phyloP scores from a whole-genome alignment of 2,329 filamentous ascomycete genomes.

The Colletotrichum tropicicola region DNA sequence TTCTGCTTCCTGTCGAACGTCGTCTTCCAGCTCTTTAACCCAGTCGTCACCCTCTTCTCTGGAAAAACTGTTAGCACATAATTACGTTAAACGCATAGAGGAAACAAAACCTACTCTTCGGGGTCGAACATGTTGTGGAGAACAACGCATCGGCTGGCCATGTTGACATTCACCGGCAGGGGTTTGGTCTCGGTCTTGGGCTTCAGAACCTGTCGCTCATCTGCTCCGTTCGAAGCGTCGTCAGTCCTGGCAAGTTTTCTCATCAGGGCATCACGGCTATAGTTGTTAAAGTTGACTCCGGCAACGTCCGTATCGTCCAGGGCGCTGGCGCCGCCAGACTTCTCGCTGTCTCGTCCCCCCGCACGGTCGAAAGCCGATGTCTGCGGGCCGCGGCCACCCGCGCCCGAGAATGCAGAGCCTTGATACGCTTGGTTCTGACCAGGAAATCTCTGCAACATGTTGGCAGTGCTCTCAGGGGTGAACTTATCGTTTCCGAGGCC shows the following conservation, averaged over 20 bases:
- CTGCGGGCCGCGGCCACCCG: conserved; percentile 86
- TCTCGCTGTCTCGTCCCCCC: conserved; percentile 87
- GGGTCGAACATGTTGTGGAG: conserved; percentile 97
- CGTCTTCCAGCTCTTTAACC: conserved; percentile 93
- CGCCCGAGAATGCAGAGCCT: conserved; percentile 90
- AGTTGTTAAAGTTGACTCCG: conserved; percentile 99
- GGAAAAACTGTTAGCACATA: conserved; percentile 42
- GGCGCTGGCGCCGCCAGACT: conserved; percentile 90
- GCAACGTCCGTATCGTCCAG: conserved; percentile 97
- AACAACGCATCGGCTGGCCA: conserved; percentile 92
- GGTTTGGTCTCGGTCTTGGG: conserved; percentile 83
- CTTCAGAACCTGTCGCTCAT: conserved; percentile 77
- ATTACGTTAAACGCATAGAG: neutral
- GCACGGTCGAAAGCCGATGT: conserved; percentile 91
- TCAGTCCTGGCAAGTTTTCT: conserved; percentile 96
- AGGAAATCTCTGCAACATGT: conserved; percentile 90
- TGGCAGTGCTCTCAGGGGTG: conserved; percentile 94
- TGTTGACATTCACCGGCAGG: conserved; percentile 85
- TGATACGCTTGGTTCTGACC: conserved; percentile 82
- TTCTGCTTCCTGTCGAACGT: conserved; percentile 92
- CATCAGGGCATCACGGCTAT: conserved; percentile 98
- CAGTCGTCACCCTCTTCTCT: conserved; percentile 89
- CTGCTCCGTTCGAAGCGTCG: conserved; percentile 73
- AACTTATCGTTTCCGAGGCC: conserved; percentile 99
- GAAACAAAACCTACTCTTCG: conserved; percentile 78